Percentiles rank a stretch among this genome's conserved stretches.
phyloP scores from a whole-genome alignment of 2,329 filamentous ascomycete species.

The Gnomoniopsis sp. region DNA sequence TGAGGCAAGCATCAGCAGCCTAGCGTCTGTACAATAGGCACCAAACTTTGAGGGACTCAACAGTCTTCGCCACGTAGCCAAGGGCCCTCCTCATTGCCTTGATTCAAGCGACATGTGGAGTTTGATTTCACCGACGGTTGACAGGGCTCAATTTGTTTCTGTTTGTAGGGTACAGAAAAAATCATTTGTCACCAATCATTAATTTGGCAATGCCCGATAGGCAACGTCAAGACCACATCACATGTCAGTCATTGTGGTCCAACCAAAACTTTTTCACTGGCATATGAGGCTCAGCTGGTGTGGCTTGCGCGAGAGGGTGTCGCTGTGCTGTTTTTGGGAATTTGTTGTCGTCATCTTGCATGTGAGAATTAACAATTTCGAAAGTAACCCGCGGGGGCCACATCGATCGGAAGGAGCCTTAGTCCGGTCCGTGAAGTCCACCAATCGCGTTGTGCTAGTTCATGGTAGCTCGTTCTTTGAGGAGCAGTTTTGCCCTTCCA shows the following conservation, averaged over 20 bases:
- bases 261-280: not conserved
- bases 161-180: not conserved
- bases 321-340: not conserved
- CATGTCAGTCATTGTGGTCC: not conserved
- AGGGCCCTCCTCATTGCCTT: not conserved
- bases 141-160: not conserved
- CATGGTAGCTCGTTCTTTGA: too few relatives aligned
- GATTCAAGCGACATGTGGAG: not conserved
- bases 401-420: not conserved
- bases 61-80: not conserved
- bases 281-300: not conserved
- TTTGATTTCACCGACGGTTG: not conserved
- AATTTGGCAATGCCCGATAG: not conserved
- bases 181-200: not conserved
- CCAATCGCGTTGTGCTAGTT: not conserved
- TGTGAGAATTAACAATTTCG: not conserved
- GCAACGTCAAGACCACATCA: not conserved
- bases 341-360: conserved; percentile 14
- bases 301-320: not conserved
- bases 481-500: too few relatives aligned
- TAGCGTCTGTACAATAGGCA: not conserved
- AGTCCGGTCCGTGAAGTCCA: not conserved
- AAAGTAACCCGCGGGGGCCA: not conserved
- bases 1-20: not conserved
- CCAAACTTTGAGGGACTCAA: not conserved